Base-by-base conservation (phyloP, 2,329 filamentous ascomycete species). In the Fusarium mundagurra region DNA sequence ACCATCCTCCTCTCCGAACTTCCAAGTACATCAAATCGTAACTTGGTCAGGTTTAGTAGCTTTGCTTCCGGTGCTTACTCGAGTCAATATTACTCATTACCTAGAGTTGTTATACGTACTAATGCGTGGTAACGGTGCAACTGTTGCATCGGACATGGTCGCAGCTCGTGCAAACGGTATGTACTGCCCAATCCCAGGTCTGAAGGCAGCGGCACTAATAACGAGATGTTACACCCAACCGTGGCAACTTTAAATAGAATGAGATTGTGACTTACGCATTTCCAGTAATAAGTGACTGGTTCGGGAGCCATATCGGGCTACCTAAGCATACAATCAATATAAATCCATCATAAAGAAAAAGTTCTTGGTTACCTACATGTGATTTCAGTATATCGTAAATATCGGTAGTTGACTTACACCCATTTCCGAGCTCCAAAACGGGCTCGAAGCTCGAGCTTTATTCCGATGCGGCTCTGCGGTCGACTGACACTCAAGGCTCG, bases 391-490 rank as follows among this genome's bases (percentile, higher is more conserved):
- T 22, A 39, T 61, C 2, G 24, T 14, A 22, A 24, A 34, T 41
- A 22, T 41, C 16, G 11, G 18, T 17, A 36, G 31, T 31, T 44
- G 17, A 24, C 18, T 64, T 16, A 48, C 16, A 64, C 27, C 4
- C 18, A 24, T 61, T 50, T 55, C 14, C 6, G 17, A 58, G 50
- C 31, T 36, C 24, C 14, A 38, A 33, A 67, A 24, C 8, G 45
- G 53, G 29, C 17, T 38, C 24, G 38, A 43, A 48, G 29, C 34
- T 55, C 48, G 36, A 43, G 29, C 31, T 69, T 67, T 69, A 67
- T 69, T 43, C 63, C 48, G 47, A 62, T 57, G 67, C 39, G 64
- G 57, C 50, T 69, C 64, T 69, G 64, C 64, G 33, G 31, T 36
- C 33, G 22, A 44, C 24, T 34, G 29, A 51, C 22, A 47, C 27